Percentiles rank a stretch among this genome's conserved stretches.
Evolutionary conservation across 192 early-diverging fungal species (phyloP).

Genomic region (Rhizoclosmatium sp.): DNA sequence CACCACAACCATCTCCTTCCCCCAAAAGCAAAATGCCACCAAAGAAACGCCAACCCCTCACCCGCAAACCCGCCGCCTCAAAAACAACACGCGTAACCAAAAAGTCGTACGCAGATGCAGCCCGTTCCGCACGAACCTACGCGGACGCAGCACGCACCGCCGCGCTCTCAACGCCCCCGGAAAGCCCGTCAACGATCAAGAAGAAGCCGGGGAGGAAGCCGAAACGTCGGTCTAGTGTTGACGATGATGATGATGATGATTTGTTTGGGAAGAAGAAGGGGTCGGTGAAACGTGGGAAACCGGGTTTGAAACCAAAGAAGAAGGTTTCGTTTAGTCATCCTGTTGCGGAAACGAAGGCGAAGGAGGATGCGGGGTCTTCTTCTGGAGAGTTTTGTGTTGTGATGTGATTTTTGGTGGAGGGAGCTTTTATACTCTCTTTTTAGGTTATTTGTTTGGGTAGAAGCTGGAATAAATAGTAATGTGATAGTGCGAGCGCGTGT

Average conservation of each 20-base stretch:
- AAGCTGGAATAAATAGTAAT: neutral
- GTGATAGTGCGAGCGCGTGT: neutral
- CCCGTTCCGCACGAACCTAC: neutral
- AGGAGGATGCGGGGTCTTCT: neutral
- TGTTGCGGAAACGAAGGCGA: neutral
- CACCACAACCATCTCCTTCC: no score
- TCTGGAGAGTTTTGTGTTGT: neutral
- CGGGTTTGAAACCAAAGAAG: neutral
- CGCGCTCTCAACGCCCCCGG: neutral
- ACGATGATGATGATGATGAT: no score
- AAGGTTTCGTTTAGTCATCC: no score
- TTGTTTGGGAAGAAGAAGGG: neutral
- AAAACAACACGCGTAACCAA: neutral
- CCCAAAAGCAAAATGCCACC: neutral
- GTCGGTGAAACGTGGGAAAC: neutral
- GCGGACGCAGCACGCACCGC: neutral
- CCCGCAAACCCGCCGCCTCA: neutral
- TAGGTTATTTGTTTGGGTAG: neutral
- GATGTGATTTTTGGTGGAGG: neutral
- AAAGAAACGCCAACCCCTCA: neutral
- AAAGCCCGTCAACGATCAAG: neutral
- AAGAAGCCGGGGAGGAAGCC: neutral
- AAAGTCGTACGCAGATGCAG: neutral
- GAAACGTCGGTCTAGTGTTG: neutral
- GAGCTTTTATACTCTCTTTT: neutral